A percentile compares a stretch with the other conserved stretches of the same genome.
These are phyloP conservation scores for Paramecium tetraurelia DNA, from an alignment of 73 alveolate genomes.

Conservation along the genomic window DNA sequence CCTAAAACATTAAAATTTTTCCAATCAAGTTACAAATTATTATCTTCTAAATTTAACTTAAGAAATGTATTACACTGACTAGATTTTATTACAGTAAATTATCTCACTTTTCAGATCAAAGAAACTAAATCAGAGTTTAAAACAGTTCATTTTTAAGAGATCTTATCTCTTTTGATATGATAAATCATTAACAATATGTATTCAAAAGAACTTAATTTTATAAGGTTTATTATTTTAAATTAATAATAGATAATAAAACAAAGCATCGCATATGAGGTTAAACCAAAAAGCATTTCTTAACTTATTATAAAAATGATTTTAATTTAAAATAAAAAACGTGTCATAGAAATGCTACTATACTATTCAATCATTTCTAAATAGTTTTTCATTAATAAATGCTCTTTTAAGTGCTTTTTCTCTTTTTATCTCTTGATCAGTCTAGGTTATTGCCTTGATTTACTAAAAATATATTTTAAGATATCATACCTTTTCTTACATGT, in stretches of 20 bases:
- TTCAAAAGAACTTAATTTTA: no score
- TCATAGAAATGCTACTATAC: neutral
- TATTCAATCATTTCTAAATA: slow-evolving; percentile 42
- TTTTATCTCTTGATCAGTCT: slow-evolving; percentile 6
- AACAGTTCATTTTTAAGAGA: no score
- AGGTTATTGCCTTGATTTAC: neutral
- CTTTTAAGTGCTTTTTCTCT: slow-evolving; percentile 17
- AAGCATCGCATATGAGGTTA: no score
- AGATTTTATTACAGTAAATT: no score
- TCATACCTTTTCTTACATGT: slow-evolving; percentile 44
- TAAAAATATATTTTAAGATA: neutral
- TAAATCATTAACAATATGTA: no score
- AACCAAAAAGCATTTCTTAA: no score
- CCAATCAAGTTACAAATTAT: neutral
- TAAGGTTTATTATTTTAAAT: no score
- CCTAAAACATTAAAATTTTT: neutral
- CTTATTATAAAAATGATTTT: neutral
- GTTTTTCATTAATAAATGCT: slow-evolving; percentile 34
- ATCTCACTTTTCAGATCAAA: neutral
- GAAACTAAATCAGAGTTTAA: no score
- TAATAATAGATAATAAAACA: no score
- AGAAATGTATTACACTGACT: neutral
- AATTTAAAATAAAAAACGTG: neutral
- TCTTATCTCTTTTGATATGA: no score
- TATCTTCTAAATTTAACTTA: neutral